Base-by-base conservation (phyloP, 371 early-diverging fungal species). In the Apophysomyces sp. region DNA sequence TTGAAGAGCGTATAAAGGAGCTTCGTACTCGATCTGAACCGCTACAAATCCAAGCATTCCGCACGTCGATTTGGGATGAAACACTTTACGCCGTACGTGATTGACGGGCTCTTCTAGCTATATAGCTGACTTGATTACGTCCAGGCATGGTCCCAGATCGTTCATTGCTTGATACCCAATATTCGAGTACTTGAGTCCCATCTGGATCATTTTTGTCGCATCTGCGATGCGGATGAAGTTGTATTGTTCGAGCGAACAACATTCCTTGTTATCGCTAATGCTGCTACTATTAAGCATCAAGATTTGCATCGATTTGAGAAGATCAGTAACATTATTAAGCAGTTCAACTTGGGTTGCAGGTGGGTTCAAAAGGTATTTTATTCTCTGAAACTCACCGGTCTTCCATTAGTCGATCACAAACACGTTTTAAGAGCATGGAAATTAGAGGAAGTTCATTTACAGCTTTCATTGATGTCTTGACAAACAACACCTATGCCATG, bases 1-100 rank as follows among this genome's bases (percentile, higher is more conserved):
- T 91, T 70, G 72, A 78, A 30, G 89, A 89, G 58, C 81, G 90
- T 51, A 85, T 85, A 4, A 70, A 76, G 6, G 92, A 93, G 60
- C 73, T 97, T 39, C 83, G 80, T 56, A 81, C 83, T 36, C 70
- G 92, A n/a, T 92, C 94, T 2, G 80, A 87, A 28, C 86, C 92
- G 54, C 74, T 95, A 32, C 73, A 83, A 26, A 86, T 94, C 11
- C 87, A 83, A 40, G 82, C 90, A 13, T 98, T 92, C 75, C 78
- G 82, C 11, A 97, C 98, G 1, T 95, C 96, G 7, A 98, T 98
- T 57, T 98, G 97, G 97, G 96, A 97, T 72, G 93, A 94, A 69
- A 93, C 96, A 4, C 77, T 98, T 30, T 98, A 95, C 75, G 90
- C 90, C 67, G 92, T 88, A 78, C 60, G 72, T 61, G 3, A 9